Evolutionary conservation across 768 basidiomycete genomes (phyloP).

Genomic region (Rhodotorula paludigena): DNA sequence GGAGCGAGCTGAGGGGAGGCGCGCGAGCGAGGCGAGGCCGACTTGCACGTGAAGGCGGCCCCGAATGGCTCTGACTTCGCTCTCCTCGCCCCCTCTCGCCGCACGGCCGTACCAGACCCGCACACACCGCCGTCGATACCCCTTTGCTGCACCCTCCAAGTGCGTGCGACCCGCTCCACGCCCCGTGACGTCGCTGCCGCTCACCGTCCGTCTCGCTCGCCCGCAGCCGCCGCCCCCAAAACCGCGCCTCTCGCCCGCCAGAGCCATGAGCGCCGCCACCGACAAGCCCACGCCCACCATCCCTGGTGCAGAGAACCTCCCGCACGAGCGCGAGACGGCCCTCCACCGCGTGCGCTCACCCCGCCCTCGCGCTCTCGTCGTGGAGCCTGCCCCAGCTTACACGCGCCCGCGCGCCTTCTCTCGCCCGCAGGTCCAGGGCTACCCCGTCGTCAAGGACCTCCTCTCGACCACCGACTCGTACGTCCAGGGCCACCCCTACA

Average conservation of each 20-base stretch:
- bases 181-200: neutral
- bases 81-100: neutral
- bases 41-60: neutral
- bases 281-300: neutral
- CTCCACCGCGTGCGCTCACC: slow-evolving; percentile 12
- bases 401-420: neutral
- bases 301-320: neutral
- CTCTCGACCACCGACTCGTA: slow-evolving; percentile 19
- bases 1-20: no score
- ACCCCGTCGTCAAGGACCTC: slow-evolving; percentile 35
- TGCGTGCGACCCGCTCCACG: no score
- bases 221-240: neutral
- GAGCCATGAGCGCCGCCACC: slow-evolving; percentile 5
- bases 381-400: neutral
- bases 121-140: neutral
- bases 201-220: neutral
- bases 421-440: slow-evolving; percentile 13
- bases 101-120: neutral
- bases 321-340: slow-evolving; percentile 5
- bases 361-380: neutral
- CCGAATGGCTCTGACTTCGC: neutral
- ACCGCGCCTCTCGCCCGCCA: no score
- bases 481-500: slow-evolving; percentile 17
- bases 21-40: neutral
- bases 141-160: neutral